Evolutionary conservation across 2,329 filamentous ascomycete species (phyloP).

Genomic region (Cytospora piceicola): DNA sequence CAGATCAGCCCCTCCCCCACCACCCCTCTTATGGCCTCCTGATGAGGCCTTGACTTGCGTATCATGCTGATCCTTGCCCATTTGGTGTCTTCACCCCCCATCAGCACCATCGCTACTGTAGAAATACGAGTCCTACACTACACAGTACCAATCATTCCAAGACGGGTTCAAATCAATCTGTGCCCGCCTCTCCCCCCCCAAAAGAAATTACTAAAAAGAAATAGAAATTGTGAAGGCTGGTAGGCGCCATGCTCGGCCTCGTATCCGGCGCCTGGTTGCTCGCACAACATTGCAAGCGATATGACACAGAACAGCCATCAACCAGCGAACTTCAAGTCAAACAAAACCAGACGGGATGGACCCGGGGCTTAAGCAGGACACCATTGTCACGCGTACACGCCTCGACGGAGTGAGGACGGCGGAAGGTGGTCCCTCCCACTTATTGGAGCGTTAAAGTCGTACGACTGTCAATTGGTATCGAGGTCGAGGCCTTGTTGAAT

Average conservation of each 20-base stretch:
- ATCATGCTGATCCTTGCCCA: conserved; percentile 14
- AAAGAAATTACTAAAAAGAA: too few relatives aligned
- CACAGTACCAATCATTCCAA: conserved; percentile 6
- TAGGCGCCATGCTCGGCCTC: background rate
- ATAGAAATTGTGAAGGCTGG: background rate
- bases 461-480: conserved; percentile 6
- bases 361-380: background rate
- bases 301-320: background rate
- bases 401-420: background rate
- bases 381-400: background rate
- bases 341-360: background rate
- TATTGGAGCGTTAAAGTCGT: background rate
- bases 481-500: conserved; percentile 4
- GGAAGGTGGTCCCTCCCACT: conserved; percentile 18
- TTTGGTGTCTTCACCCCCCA: background rate
- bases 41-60: conserved; percentile 14
- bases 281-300: background rate
- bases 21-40: background rate
- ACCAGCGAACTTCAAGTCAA: background rate
- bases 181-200: too few relatives aligned
- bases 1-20: background rate
- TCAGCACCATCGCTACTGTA: conserved; percentile 4
- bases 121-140: background rate
- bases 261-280: conserved; percentile 1
- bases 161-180: conserved; percentile 8